Base-by-base conservation (phyloP, 108 stramenopile genomes). In the Cyclostephanos tholiformis region DNA sequence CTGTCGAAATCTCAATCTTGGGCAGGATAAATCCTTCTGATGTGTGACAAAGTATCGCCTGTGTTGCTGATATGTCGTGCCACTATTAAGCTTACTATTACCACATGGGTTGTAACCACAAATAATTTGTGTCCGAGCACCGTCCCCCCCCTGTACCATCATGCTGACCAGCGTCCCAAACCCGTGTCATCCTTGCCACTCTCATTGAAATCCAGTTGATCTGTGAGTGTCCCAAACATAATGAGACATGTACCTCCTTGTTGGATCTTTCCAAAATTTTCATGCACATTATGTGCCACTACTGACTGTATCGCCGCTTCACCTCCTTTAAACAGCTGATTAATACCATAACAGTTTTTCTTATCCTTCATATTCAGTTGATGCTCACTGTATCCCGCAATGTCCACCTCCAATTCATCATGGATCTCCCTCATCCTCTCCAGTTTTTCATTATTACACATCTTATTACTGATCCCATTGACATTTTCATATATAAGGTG, bases 201-300 rank as follows among this genome's bases (percentile, higher is more conserved):
- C 23, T 58, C 29, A 4, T 32, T 32, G 32, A 32, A 32, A 32
- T 32, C 32, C 32, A 32, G 32, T 32, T 32, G 32, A 32, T 58
- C 6, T 6, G 6, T 29, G 16, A 23, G 22, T 29, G 25, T 5
- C 16, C 23, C 27, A 9, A 17, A 58, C 23, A 17, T 3, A 7
- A 58, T 20, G 9, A 58, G 23, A 58, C 57, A 25, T 29, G 57
- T 58, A 2, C 57, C 57, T 17, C 57, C 57, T 58, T 58, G 27
- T 9, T 58, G 57, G 11, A 23, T 11, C 29, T 23, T 6, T 11
- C 57, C 57, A 3, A 29, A 7, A 10, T 29, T 58, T 5, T 56
- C 55, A 56, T 56, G 55, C 23, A 56, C 23, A 56, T 56, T 56
- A 23, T 56, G 55, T 19, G 52, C 52, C 4, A 53, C 52, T 14